Base-by-base conservation (phyloP, 768 basidiomycete genomes). In the button mushroom (Agaricus bisporus) region DNA sequence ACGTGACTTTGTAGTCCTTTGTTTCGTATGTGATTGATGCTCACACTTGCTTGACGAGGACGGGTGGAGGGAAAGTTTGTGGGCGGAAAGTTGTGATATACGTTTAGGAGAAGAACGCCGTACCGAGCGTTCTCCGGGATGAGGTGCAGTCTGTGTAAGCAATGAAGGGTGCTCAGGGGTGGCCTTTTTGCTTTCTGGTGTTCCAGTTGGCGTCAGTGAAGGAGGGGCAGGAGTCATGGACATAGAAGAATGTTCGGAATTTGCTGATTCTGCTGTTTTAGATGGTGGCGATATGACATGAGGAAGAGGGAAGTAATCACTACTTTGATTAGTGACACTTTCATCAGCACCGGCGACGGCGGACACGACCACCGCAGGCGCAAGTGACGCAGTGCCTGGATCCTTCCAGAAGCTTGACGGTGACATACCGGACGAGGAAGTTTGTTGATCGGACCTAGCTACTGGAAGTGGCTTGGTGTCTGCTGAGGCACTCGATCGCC, bases 91-190 rank as follows among this genome's bases (percentile, higher is more conserved):
- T 45, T 74, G 72, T 1, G 72, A 74, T 35, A 69, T 60, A 48
- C 71, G 72, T 44, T 67, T 70, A 18, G 71, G 69, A 32, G 75
- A 70, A 49, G 61, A 50, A n/a, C 69, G 68, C 15, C 61, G 57
- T 45, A 56, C 56, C 17, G 63, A 56, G 35, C 66, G 63, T 29
- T 66, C 25, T 45, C 62, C 6, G 60, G 58, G n/a, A 65, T 37
- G 60, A 26, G 83, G 82, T 4, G 84, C 84, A 7, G 83, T 85
- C 58, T 79, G 82, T n/a, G 81, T 81, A 36, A 86, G 75, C 22
- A 86, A 72, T 14, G 83, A 86, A 18, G 77, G 73, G 22, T 68
- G 71, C 25, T 64, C 65, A 49, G 61, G 51, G 45, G 57, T 61
- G 22, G 57, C 26, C 38, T 57, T 59, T 38, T 57, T 56, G 54